phyloP scores from a whole-genome alignment of 2,329 filamentous ascomycete species.

The Venturia aucupariae region DNA sequence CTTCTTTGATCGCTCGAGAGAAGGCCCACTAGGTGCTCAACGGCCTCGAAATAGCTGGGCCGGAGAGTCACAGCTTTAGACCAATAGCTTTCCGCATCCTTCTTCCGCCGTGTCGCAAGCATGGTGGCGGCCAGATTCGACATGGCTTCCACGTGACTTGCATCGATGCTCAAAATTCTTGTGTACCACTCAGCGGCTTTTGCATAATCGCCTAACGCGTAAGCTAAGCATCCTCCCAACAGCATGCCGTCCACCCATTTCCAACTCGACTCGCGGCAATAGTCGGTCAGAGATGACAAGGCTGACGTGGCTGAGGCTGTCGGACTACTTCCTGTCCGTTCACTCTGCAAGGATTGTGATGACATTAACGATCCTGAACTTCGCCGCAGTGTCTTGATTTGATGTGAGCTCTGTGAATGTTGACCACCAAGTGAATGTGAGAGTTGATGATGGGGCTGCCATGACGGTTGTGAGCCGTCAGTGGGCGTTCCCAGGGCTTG shows the following conservation, averaged over 20 bases:
- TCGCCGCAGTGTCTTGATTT: conserved; percentile 10
- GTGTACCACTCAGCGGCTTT: conserved; percentile 68
- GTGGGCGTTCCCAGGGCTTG: background rate
- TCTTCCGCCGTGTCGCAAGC: conserved; percentile 69
- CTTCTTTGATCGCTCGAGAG: conserved; percentile 73
- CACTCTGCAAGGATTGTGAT: background rate
- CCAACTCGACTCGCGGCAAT: conserved; percentile 75
- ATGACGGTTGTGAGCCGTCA: background rate
- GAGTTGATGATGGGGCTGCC: conserved; percentile 4
- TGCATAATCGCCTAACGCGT: conserved; percentile 76
- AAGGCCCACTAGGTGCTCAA: conserved; percentile 85
- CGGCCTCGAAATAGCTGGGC: conserved; percentile 86
- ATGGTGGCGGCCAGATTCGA: conserved; percentile 88
- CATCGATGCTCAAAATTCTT: conserved; percentile 51
- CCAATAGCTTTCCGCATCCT: conserved; percentile 84
- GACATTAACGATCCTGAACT: conserved; percentile 8
- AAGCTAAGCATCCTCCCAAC: conserved; percentile 81
- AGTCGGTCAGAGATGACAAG: conserved; percentile 59
- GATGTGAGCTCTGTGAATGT: background rate
- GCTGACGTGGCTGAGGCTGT: conserved; percentile 54
- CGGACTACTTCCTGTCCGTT: background rate
- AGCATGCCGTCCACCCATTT: conserved; percentile 91
- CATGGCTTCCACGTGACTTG: conserved; percentile 75
- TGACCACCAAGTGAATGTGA: conserved; percentile 3
- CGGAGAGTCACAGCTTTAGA: conserved; percentile 70